These are phyloP conservation scores for Orbilia oligospora DNA, from an alignment of 2,329 filamentous ascomycete species.

Conservation along the genomic window DNA sequence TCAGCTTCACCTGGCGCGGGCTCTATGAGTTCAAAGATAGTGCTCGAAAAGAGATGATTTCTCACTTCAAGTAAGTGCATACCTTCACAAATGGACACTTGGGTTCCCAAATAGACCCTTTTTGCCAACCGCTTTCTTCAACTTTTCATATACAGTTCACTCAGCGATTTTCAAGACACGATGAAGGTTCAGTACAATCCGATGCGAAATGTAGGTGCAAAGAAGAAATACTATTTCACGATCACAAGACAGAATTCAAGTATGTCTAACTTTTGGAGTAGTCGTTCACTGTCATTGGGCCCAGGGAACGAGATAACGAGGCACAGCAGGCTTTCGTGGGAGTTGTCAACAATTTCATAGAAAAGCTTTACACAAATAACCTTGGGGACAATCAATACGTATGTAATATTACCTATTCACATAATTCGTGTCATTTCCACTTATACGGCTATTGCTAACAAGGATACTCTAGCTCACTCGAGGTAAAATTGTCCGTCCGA, in stretches of 20 bases:
- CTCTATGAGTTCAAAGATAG: conserved; percentile 56
- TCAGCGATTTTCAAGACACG: conserved; percentile 36
- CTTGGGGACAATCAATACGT: conserved; percentile 28
- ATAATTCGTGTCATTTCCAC: background rate
- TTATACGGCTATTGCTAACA: background rate
- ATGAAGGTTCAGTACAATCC: conserved; percentile 57
- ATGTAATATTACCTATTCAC: background rate
- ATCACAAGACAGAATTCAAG: background rate
- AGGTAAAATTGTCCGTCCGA: conserved; percentile 39
- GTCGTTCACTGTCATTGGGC: conserved; percentile 52
- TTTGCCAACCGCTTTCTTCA: background rate
- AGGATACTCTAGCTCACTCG: conserved; percentile 19
- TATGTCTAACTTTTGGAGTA: conserved; percentile 20
- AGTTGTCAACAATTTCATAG: conserved; percentile 31
- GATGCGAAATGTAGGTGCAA: conserved; percentile 35
- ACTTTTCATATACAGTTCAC: conserved; percentile 13
- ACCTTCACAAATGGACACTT: background rate
- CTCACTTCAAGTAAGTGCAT: conserved; percentile 40
- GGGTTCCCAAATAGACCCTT: background rate
- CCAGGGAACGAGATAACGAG: conserved; percentile 30
- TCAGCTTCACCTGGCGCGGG: conserved; percentile 55
- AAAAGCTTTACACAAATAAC: conserved; percentile 31
- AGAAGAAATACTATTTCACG: background rate
- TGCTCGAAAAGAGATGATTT: conserved; percentile 44
- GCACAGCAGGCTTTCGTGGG: conserved; percentile 31